These are phyloP conservation scores for Chlorella sp. DNA, from an alignment of 139 green algal genomes.

Conservation along the genomic window DNA sequence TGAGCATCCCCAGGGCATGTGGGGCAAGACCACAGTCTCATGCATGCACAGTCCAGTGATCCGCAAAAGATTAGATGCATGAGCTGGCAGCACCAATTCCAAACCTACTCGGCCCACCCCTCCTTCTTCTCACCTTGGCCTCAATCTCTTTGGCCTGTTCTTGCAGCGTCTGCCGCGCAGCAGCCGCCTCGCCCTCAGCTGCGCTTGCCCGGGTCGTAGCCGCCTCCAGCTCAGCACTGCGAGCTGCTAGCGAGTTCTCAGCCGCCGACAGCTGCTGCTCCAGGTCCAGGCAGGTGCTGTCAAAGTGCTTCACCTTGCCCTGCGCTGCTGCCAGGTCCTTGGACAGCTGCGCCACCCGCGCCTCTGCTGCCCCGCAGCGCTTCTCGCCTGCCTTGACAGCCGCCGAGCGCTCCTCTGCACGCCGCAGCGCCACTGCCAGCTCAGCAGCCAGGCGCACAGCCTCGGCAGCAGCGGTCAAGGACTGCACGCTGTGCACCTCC, in stretches of 20 bases:
- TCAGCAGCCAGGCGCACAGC: background rate
- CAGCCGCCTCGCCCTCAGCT: background rate
- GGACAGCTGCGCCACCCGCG: background rate
- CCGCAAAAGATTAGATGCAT: too few relatives aligned
- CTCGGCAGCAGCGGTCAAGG: background rate
- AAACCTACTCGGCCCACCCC: background rate
- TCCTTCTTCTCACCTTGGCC: conserved; percentile 16
- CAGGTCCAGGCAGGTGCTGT: conserved; percentile 28
- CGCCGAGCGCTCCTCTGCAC: conserved; percentile 13
- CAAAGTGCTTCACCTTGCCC: background rate
- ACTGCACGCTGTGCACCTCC: background rate
- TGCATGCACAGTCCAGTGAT: too few relatives aligned
- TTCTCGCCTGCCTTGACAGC: conserved; percentile 20
- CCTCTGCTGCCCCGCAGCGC: background rate
- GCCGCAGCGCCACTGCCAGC: background rate
- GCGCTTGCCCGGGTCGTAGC: background rate
- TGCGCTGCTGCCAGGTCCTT: conserved; percentile 5
- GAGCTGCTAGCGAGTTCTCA: conserved; percentile 13
- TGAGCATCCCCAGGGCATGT: background rate
- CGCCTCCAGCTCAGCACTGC: background rate
- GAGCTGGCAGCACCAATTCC: too few relatives aligned
- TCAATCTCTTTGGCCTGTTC: background rate
- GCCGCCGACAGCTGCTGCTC: conserved; percentile 40
- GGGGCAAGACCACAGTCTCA: too few relatives aligned
- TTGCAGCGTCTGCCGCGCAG: background rate